Evolutionary conservation across 305 asterid genomes (phyloP).

Genomic region (Coffea humblotiana): DNA sequence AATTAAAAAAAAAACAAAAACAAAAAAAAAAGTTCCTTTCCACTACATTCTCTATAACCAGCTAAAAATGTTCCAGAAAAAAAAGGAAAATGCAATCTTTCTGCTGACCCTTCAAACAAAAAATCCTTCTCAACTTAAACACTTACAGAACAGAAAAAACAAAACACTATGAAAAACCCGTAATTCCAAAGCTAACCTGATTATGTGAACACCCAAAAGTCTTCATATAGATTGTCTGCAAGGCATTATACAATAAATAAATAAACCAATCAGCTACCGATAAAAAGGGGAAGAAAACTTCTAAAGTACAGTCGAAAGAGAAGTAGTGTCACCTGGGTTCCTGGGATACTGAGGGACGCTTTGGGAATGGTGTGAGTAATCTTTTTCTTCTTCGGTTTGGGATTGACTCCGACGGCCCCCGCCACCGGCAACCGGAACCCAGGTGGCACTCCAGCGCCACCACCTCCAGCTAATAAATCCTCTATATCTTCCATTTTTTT

Average conservation of each 20-base stretch:
- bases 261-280: neutral
- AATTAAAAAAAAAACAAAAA: neutral
- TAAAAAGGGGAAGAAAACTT: neutral
- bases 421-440: conserved; percentile 68
- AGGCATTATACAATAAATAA: conserved; percentile 18
- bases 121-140: neutral
- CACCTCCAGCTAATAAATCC: conserved; percentile 64
- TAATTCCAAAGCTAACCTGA: conserved; percentile 45
- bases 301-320: neutral
- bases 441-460: conserved; percentile 63
- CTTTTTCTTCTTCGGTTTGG: conserved; percentile 44
- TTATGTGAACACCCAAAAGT: conserved; percentile 88
- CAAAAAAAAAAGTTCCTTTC: too few relatives aligned
- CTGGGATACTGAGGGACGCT: conserved; percentile 58
- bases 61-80: too few relatives aligned
- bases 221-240: conserved; percentile 74
- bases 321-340: conserved; percentile 59
- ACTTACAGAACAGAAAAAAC: neutral
- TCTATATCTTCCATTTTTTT: conserved; percentile 82
- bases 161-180: neutral
- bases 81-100: neutral
- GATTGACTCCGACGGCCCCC: conserved; percentile 62
- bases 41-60: neutral
- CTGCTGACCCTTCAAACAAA: too few relatives aligned
- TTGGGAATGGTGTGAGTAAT: conserved; percentile 21